A percentile compares a stretch with the other conserved stretches of the same genome.
Conservation (phyloP, 2,329 filamentous ascomycete species). For the Pseudogymnoascus sp. region DNA sequence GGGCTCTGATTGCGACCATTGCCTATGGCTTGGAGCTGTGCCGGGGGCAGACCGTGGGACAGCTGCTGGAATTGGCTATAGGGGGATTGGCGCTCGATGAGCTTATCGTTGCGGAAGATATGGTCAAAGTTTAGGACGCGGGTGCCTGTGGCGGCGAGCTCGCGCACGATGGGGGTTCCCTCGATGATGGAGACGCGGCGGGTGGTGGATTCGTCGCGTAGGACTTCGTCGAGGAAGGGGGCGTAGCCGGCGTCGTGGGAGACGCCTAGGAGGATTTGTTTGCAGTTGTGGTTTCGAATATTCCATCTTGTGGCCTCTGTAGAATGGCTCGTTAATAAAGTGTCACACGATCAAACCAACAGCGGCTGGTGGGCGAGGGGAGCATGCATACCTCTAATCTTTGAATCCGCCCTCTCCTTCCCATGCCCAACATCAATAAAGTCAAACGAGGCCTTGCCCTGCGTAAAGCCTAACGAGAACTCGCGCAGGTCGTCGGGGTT, state of each 20-base stretch:
- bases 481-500: slow-evolving; percentile 40
- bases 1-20: slow-evolving; percentile 12
- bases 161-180: slow-evolving; percentile 41
- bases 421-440: slow-evolving; percentile 54
- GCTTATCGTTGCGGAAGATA: slow-evolving; percentile 47
- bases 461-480: slow-evolving; percentile 52
- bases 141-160: slow-evolving; percentile 39
- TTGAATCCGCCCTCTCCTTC: slow-evolving; percentile 50
- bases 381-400: slow-evolving; percentile 45
- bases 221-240: slow-evolving; percentile 47
- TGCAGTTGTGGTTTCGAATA: slow-evolving; percentile 52
- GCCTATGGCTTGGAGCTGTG: background rate
- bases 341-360: background rate
- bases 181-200: slow-evolving; percentile 45
- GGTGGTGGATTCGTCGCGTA: slow-evolving; percentile 35
- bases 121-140: slow-evolving; percentile 38
- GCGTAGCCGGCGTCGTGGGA: slow-evolving; percentile 54
- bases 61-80: slow-evolving; percentile 13
- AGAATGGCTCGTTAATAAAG: slow-evolving; percentile 12
- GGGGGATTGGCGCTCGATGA: slow-evolving; percentile 31
- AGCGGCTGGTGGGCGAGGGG: background rate
- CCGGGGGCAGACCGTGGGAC: slow-evolving; percentile 1
- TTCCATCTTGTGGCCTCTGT: slow-evolving; percentile 41
- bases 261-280: slow-evolving; percentile 51
- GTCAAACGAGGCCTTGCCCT: slow-evolving; percentile 50